Percentiles rank a stretch among this genome's conserved stretches.
These are phyloP conservation scores for Thielaviopsis ethacetica DNA, from an alignment of 2,329 filamentous ascomycete species.

Conservation along the genomic window DNA sequence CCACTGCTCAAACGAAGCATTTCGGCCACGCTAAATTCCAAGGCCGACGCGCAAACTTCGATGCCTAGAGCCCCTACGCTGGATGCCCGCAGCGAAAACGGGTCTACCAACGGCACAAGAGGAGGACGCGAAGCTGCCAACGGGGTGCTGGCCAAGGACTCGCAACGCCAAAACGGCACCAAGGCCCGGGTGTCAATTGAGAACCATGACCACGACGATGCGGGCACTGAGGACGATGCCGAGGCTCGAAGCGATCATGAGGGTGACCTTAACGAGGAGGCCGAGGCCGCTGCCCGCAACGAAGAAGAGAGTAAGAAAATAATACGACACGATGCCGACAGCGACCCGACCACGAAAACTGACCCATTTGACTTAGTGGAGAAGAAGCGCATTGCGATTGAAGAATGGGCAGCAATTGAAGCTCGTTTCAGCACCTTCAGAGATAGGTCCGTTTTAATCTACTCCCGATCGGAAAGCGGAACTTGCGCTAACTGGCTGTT, in stretches of 20 bases:
- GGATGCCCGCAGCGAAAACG: background rate
- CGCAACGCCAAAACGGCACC: background rate
- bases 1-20: conserved; percentile 38
- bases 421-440: conserved; percentile 77
- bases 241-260: conserved; percentile 14
- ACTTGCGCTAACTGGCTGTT: conserved; percentile 16
- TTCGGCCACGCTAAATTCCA: conserved; percentile 17
- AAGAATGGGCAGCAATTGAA: conserved; percentile 65
- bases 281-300: conserved; percentile 40
- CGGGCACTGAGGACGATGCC: conserved; percentile 19
- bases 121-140: conserved; percentile 18
- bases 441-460: conserved; percentile 41
- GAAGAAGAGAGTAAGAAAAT: conserved; percentile 45
- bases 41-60: conserved; percentile 13
- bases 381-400: conserved; percentile 64
- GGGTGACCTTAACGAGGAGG: conserved; percentile 35
- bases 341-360: background rate
- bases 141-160: background rate
- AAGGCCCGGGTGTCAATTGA: background rate
- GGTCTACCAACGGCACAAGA: conserved; percentile 13
- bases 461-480: background rate
- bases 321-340: background rate
- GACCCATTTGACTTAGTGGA: conserved; percentile 38
- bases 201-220: conserved; percentile 13
- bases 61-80: conserved; percentile 12